These are phyloP conservation scores for Macrotyloma uniflorum DNA, from an alignment of 306 rosid genomes.

Conservation along the genomic window DNA sequence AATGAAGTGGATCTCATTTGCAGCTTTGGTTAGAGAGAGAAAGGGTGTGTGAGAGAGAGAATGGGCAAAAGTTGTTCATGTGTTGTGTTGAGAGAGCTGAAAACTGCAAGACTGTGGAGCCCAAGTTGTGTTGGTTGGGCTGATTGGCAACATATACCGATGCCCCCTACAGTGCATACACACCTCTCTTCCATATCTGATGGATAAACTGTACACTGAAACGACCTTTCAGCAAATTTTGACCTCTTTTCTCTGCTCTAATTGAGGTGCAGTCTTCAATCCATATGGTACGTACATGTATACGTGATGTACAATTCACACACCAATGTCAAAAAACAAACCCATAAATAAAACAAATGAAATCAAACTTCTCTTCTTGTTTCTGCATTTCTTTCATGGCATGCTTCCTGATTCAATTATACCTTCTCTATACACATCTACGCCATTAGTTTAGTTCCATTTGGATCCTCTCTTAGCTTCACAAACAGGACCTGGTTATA, in stretches of 20 bases:
- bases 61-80: too few species aligned
- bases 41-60: neutral
- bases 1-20: slow-evolving; percentile 52
- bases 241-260: slow-evolving; percentile 38
- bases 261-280: slow-evolving; percentile 37
- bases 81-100: slow-evolving; percentile 16
- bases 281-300: slow-evolving; percentile 1
- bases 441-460: neutral
- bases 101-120: slow-evolving; percentile 56
- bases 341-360: too few species aligned
- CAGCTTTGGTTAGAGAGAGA: slow-evolving; percentile 50
- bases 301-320: slow-evolving; percentile 7
- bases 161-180: slow-evolving; percentile 48
- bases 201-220: slow-evolving; percentile 64
- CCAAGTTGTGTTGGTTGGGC: slow-evolving; percentile 49
- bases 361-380: neutral
- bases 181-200: slow-evolving; percentile 37
- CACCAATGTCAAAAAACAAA: neutral
- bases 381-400: neutral
- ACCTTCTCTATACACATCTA: neutral
- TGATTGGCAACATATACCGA: slow-evolving; percentile 53
- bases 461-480: neutral
- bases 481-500: neutral
- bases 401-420: neutral
- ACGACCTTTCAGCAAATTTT: slow-evolving; percentile 66